Conservation (phyloP, 2,329 filamentous ascomycete genomes). For the Penicillium freii region DNA sequence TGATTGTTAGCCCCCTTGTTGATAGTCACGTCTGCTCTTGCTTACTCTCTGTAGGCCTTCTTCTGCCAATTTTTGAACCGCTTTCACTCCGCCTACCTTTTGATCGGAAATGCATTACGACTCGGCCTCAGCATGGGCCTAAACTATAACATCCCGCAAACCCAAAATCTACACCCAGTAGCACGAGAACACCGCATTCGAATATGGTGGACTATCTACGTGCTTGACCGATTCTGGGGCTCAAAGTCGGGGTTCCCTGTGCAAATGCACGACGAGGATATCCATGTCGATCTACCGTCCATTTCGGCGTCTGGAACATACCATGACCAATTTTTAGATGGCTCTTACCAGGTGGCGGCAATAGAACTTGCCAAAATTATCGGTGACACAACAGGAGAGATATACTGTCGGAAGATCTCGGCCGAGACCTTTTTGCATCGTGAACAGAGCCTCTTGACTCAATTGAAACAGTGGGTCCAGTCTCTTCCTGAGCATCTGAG, state of each 20-base stretch:
- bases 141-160: slow-evolving; percentile 36
- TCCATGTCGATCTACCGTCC: slow-evolving; percentile 35
- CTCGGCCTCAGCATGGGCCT: slow-evolving; percentile 42
- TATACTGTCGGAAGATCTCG: slow-evolving; percentile 28
- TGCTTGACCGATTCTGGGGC: slow-evolving; percentile 44
- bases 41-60: slow-evolving; percentile 20
- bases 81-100: slow-evolving; percentile 29
- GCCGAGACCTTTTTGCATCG: slow-evolving; percentile 32
- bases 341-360: slow-evolving; percentile 28
- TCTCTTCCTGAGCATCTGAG: slow-evolving; percentile 29
- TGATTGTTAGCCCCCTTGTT: slow-evolving; percentile 27
- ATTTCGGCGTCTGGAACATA: slow-evolving; percentile 19
- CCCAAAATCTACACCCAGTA: slow-evolving; percentile 26
- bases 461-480: slow-evolving; percentile 33
- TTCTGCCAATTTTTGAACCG: slow-evolving; percentile 32
- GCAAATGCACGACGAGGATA: slow-evolving; percentile 49
- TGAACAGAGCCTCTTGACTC: slow-evolving; percentile 34
- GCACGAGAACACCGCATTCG: slow-evolving; percentile 36
- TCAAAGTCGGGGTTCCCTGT: slow-evolving; percentile 48
- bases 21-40: background rate
- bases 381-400: slow-evolving; percentile 25
- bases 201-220: slow-evolving; percentile 35
- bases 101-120: slow-evolving; percentile 38
- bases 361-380: slow-evolving; percentile 32
- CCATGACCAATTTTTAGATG: slow-evolving; percentile 33